Conservation (phyloP, 2,329 filamentous ascomycete genomes). For the Dothidotthia symphoricarpi region DNA sequence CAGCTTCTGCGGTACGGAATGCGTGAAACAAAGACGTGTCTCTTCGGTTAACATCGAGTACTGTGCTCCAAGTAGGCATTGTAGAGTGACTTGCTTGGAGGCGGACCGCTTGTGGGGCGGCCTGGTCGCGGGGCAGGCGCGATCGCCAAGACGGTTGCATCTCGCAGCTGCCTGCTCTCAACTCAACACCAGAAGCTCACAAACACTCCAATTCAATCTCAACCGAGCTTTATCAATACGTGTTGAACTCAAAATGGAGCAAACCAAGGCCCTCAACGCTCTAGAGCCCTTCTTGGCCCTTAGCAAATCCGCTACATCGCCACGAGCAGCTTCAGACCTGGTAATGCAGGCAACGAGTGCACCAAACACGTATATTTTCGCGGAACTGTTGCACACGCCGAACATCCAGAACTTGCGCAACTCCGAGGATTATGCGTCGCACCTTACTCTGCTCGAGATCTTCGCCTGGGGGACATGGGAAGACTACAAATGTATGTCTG, state of each 20-base stretch:
- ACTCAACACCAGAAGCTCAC: constrained; percentile 4
- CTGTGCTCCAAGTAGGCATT: no score
- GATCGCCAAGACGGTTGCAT: constrained; percentile 16
- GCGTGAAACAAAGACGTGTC: no score
- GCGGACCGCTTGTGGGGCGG: constrained; percentile 3
- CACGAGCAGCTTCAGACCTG: constrained; percentile 80
- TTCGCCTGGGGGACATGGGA: constrained; percentile 91
- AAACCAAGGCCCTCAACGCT: constrained; percentile 61
- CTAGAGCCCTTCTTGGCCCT: constrained; percentile 85
- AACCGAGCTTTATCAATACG: neutral
- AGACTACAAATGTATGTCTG: constrained; percentile 62
- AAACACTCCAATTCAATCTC: neutral
- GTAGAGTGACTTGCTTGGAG: no score
- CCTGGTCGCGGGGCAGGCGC: constrained; percentile 18
- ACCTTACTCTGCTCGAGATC: constrained; percentile 75
- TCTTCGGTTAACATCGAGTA: no score
- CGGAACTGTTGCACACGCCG: constrained; percentile 80
- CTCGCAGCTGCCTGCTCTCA: constrained; percentile 11
- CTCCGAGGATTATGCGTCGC: constrained; percentile 60
- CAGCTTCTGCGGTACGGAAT: constrained; percentile 4
- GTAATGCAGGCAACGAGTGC: constrained; percentile 86
- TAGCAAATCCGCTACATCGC: constrained; percentile 79
- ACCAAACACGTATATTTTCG: constrained; percentile 87
- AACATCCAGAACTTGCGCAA: constrained; percentile 71
- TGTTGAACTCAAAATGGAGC: constrained; percentile 61